Evolutionary conservation across 179 eudicot genomes (phyloP), one percentile per base, ranked within the genome.

Genomic region (Camellia oleifera): DNA sequence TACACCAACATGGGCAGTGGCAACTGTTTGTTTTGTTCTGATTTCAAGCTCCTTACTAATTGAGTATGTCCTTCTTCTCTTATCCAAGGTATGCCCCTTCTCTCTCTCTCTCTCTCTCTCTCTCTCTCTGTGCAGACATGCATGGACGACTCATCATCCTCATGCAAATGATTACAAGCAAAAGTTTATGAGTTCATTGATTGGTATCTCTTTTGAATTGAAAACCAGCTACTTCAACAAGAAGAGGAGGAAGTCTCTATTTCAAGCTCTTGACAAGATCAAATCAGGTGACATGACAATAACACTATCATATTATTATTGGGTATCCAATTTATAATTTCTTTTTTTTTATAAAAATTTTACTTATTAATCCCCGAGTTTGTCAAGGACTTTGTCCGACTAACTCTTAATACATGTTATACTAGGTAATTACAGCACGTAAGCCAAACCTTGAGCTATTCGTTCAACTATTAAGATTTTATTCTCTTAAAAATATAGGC

Each of bases 1-100:
- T 3, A 88, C 91, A 67, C 88, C 90, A 71, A 84, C 91, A 60
- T 88, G 91, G 91, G 91, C 91, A n/a, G 84, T 88, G 76, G 91
- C 91, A 18, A 76, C 82, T 7, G 84, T 88, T 73, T 88, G 91
- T 58, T 88, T 82, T 65, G 62, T 84, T 72, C 69, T 88, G 71
- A 84, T 88, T 8, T 4, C 84, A 1, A 60, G 79, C 61, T 88
- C 91, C 52, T 76, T 88, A 17, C 80, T 88, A 23, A 78, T 88
- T n/a, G 91, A 88, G 76, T 81, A 84, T 45, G 77, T 50, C n/a
- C 84, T 88, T 45, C 87, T 82, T 77, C 86, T 85, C 70, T 45
- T 87, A 70, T 80, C 86, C 17, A 73, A 85, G 86, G 89, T 87
- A 73, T 63, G 48, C 40, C 72, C 40, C 14, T 1, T 20, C 50